Evolutionary conservation across 2,329 filamentous ascomycete species (phyloP).

Genomic region (Chaetomium sp.): DNA sequence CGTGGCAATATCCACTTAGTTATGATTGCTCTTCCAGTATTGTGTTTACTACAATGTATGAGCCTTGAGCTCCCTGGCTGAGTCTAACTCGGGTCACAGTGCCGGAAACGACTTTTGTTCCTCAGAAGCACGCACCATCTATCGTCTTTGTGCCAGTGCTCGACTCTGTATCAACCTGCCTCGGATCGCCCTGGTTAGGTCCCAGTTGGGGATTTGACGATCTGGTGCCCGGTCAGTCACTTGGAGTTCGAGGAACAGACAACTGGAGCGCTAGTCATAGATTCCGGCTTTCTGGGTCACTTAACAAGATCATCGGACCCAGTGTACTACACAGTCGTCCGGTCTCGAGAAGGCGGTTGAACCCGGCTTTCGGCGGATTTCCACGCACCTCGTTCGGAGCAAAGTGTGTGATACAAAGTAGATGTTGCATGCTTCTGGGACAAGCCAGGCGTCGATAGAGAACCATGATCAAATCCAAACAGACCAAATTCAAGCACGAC

Average conservation of each 20-base stretch:
- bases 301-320: too few relatives aligned
- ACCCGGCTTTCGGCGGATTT: not conserved
- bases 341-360: not conserved
- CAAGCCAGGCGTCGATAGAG: not conserved
- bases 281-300: too few relatives aligned
- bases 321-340: too few relatives aligned
- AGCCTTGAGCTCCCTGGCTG: not conserved
- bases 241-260: too few relatives aligned
- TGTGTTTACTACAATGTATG: not conserved
- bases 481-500: not conserved
- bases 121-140: not conserved
- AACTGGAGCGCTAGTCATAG: too few relatives aligned
- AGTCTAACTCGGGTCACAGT: not conserved
- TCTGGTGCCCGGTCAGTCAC: too few relatives aligned
- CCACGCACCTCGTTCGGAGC: too few relatives aligned
- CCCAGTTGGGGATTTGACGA: too few relatives aligned
- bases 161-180: too few relatives aligned
- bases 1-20: too few relatives aligned
- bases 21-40: not conserved
- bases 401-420: not conserved
- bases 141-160: not conserved
- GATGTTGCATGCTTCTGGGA: not conserved
- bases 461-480: not conserved
- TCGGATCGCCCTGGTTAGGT: too few relatives aligned
- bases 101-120: not conserved